Evolutionary conservation across 139 green algal species (phyloP).

Genomic region (Tetradesmus lagerheimii): DNA sequence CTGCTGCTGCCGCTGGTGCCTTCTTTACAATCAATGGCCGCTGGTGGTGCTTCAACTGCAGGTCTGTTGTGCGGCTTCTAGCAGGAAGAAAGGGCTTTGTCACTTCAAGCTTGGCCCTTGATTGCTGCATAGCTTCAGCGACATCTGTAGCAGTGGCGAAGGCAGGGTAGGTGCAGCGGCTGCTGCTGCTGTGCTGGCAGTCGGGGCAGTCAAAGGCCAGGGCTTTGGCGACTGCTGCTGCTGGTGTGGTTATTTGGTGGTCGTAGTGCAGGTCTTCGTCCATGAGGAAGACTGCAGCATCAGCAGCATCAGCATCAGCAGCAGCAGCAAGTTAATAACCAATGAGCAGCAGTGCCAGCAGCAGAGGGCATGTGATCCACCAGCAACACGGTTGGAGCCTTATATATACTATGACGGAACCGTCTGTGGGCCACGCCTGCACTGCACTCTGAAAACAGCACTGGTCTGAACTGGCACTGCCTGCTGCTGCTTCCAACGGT

Average conservation of each 20-base stretch:
- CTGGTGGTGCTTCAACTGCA: constrained; percentile 22
- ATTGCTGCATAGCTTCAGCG: neutral
- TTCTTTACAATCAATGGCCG: neutral
- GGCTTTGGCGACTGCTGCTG: neutral
- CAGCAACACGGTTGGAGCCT: too few species aligned
- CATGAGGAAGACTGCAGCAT: constrained; percentile 47
- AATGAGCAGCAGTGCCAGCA: too few species aligned
- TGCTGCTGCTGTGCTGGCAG: neutral
- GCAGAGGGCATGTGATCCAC: too few species aligned
- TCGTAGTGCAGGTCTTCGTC: constrained; percentile 49
- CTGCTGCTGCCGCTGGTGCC: constrained; percentile 29
- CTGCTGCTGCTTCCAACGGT: too few species aligned
- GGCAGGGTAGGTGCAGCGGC: neutral
- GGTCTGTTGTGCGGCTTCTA: neutral
- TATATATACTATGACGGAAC: too few species aligned
- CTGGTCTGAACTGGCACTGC: too few species aligned
- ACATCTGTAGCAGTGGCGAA: neutral
- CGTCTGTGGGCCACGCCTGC: too few species aligned
- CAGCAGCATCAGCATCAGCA: neutral
- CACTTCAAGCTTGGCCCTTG: constrained; percentile 2
- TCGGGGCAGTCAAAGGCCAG: constrained; percentile 24
- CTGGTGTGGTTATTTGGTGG: neutral
- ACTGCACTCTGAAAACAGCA: too few species aligned
- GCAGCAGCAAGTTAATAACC: constrained; percentile 4
- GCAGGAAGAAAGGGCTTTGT: constrained; percentile 37